Conservation (phyloP, 2,329 filamentous ascomycete species). For the Ascochyta pisi region DNA sequence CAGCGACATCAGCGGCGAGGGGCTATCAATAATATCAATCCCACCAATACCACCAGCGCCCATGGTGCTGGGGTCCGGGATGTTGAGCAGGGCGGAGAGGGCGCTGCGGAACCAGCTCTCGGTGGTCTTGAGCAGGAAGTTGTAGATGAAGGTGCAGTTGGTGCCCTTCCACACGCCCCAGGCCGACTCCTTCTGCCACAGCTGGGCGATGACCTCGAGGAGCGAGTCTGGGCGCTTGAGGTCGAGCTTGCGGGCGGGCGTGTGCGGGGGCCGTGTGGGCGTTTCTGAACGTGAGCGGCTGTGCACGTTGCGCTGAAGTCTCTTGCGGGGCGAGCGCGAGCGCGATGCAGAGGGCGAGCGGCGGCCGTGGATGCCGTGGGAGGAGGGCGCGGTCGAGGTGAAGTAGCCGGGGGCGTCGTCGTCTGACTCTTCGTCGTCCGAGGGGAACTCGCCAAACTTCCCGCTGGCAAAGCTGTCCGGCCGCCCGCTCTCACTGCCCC, state of each 20-base stretch:
- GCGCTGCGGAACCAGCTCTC: conserved; percentile 93
- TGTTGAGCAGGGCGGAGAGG: conserved; percentile 86
- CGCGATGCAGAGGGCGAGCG: conserved; percentile 47
- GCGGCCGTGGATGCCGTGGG: conserved; percentile 48
- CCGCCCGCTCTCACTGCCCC: conserved; percentile 28
- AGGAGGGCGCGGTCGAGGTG: conserved; percentile 69
- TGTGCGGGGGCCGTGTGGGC: conserved; percentile 49
- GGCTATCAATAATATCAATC: conserved; percentile 79
- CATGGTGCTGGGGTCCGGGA: conserved; percentile 78
- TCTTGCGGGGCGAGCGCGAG: conserved; percentile 47
- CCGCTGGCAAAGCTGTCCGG: conserved; percentile 44
- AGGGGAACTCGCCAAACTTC: conserved; percentile 54
- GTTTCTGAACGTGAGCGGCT: conserved; percentile 47
- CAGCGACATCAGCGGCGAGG: conserved; percentile 82
- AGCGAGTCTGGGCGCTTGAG: conserved; percentile 81
- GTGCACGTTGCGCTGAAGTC: conserved; percentile 43
- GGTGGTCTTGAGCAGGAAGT: conserved; percentile 80
- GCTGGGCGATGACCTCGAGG: conserved; percentile 81
- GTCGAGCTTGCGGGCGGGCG: conserved; percentile 66
- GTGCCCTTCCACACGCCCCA: conserved; percentile 95
- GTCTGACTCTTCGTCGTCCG: conserved; percentile 77
- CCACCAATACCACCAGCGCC: conserved; percentile 62
- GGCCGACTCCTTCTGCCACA: conserved; percentile 88
- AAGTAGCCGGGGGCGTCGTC: conserved; percentile 80
- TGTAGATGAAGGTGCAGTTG: conserved; percentile 92